A percentile compares a stretch with the other conserved stretches of the same genome.
Conservation (phyloP, 2,329 filamentous ascomycete species). For the Diaporthe destruens region DNA sequence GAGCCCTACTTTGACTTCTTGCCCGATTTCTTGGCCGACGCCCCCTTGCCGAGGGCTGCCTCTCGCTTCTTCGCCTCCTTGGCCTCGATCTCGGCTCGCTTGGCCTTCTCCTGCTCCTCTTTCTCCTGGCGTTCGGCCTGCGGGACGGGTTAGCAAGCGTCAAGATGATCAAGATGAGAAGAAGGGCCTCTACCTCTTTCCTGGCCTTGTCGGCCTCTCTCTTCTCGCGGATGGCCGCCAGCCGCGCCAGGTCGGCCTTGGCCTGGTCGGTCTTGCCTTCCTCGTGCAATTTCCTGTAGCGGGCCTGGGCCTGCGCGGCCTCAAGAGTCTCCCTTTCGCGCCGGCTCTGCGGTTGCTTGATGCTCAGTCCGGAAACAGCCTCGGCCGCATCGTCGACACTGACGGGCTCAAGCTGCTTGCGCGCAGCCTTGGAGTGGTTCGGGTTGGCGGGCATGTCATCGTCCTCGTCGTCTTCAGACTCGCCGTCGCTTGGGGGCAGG, state of each 20-base stretch:
- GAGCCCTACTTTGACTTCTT: constrained; percentile 51
- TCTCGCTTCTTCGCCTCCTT: constrained; percentile 69
- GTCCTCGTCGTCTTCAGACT: constrained; percentile 69
- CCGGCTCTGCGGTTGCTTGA: constrained; percentile 57
- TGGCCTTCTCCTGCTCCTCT: constrained; percentile 63
- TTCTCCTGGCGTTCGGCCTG: constrained; percentile 71
- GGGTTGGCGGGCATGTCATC: constrained; percentile 86
- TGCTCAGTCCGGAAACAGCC: constrained; percentile 66
- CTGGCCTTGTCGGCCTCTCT: constrained; percentile 85
- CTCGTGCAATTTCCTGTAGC: constrained; percentile 91
- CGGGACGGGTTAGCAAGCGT: constrained; percentile 44
- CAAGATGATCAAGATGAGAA: neutral
- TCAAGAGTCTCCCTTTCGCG: constrained; percentile 81
- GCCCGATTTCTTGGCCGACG: constrained; percentile 57
- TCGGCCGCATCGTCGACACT: constrained; percentile 65
- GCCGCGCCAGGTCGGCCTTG: constrained; percentile 85
- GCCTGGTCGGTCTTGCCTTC: constrained; percentile 98
- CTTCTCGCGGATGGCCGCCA: constrained; percentile 86
- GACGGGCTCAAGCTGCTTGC: constrained; percentile 66
- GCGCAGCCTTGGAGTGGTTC: constrained; percentile 85
- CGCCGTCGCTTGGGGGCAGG: constrained; percentile 79
- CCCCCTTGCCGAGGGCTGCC: constrained; percentile 59
- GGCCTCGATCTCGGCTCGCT: constrained; percentile 65
- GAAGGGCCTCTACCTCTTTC: constrained; percentile 75
- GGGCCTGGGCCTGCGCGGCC: constrained; percentile 88